Conservation (phyloP, 2,329 filamentous ascomycete genomes). For the Ophiostoma piceae region DNA sequence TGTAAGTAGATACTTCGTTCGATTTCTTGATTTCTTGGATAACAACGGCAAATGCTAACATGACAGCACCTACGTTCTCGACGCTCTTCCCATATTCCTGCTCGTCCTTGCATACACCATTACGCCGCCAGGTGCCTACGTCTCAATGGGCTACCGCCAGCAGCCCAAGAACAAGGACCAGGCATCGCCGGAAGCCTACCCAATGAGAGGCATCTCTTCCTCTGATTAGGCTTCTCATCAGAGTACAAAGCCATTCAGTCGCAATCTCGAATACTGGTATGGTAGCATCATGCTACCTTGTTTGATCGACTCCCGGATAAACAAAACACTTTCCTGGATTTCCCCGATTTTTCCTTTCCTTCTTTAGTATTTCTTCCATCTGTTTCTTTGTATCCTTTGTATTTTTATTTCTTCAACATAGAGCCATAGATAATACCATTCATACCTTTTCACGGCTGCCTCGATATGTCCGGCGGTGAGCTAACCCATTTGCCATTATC, state of each 20-base stretch:
- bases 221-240: neutral
- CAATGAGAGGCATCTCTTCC: conserved; percentile 12
- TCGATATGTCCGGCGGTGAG: neutral
- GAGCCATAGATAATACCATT: neutral
- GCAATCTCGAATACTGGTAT: too few species aligned
- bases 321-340: neutral
- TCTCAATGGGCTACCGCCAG: conserved; percentile 34
- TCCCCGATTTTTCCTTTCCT: neutral
- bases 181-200: conserved; percentile 8
- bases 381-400: neutral
- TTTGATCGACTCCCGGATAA: neutral
- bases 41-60: neutral
- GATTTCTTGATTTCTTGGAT: too few species aligned
- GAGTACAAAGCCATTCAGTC: too few species aligned
- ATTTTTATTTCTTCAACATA: neutral
- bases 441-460: neutral
- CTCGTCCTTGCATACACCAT: conserved; percentile 31
- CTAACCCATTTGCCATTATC: neutral
- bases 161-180: conserved; percentile 23
- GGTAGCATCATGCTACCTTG: neutral
- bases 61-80: conserved; percentile 31
- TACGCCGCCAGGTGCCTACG: conserved; percentile 33
- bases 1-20: conserved; percentile 12
- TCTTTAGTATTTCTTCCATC: too few species aligned
- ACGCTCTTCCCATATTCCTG: conserved; percentile 33